phyloP scores from a whole-genome alignment of 2,329 filamentous ascomycete species.

The Verruconis gallopava region DNA sequence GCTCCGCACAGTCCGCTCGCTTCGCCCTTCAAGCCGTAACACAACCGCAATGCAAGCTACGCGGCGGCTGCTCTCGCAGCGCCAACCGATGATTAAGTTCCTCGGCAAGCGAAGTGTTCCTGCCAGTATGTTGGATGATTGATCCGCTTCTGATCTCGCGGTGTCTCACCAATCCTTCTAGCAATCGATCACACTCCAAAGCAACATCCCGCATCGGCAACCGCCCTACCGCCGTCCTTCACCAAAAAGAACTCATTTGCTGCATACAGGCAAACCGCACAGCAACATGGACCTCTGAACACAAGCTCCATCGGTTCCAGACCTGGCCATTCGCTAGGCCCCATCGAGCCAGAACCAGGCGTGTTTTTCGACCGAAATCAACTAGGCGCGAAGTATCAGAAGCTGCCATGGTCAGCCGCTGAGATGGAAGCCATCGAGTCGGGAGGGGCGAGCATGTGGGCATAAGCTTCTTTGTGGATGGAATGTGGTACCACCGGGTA shows the following conservation, averaged over 20 bases:
- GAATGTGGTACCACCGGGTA: no score
- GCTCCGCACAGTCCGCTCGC: no score
- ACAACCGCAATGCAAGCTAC: constrained; percentile 32
- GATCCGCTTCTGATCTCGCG: no score
- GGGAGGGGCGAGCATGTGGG: constrained; percentile 51
- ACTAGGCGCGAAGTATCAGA: constrained; percentile 71
- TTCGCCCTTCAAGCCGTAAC: no score
- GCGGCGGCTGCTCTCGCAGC: constrained; percentile 28
- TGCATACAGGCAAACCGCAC: constrained; percentile 63
- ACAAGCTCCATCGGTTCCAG: constrained; percentile 26
- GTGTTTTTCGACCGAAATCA: constrained; percentile 81
- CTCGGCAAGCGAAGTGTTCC: constrained; percentile 35
- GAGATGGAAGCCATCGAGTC: constrained; percentile 97
- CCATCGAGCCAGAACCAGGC: constrained; percentile 57
- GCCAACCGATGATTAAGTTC: constrained; percentile 40
- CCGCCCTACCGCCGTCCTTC: constrained; percentile 40
- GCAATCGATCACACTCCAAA: constrained; percentile 63
- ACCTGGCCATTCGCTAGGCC: constrained; percentile 56
- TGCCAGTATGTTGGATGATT: constrained; percentile 31
- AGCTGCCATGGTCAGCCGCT: constrained; percentile 56
- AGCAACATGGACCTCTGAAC: constrained; percentile 61
- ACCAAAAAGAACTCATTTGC: constrained; percentile 45
- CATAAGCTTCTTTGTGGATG: no score
- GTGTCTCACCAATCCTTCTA: constrained; percentile 24
- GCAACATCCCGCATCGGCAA: constrained; percentile 56